Conservation (phyloP, 1,139 yeast species). For the Protomyces gravidus region DNA sequence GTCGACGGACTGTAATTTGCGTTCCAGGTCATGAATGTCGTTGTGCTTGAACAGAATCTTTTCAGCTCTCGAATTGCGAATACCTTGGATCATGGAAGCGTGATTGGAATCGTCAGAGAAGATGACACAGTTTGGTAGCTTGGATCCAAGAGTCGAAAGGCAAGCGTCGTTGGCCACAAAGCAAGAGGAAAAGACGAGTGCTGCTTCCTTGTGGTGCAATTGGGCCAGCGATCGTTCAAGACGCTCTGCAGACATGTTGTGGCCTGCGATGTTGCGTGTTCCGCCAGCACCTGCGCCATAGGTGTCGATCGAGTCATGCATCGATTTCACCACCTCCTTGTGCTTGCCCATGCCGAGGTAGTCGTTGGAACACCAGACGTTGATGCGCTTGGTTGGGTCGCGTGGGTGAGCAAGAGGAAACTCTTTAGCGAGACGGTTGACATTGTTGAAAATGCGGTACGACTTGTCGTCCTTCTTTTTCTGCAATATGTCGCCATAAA, state of each 20-base stretch:
- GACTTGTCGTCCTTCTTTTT: slow-evolving; percentile 83
- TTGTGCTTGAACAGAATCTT: slow-evolving; percentile 92
- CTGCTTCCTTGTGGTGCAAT: slow-evolving; percentile 90
- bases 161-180: slow-evolving; percentile 97
- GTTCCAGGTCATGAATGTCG: slow-evolving; percentile 76
- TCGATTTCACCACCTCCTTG: slow-evolving; percentile 62
- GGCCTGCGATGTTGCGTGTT: slow-evolving; percentile 97
- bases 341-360: slow-evolving; percentile 92
- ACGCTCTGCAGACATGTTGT: slow-evolving; percentile 77
- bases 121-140: slow-evolving; percentile 80
- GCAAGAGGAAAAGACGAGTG: slow-evolving; percentile 90
- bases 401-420: slow-evolving; percentile 89
- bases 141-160: slow-evolving; percentile 85
- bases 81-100: slow-evolving; percentile 97
- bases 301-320: slow-evolving; percentile 75
- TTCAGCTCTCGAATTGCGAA: slow-evolving; percentile 79
- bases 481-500: slow-evolving; percentile 58
- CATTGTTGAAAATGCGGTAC: slow-evolving; percentile 92
- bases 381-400: slow-evolving; percentile 69
- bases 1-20: slow-evolving; percentile 71
- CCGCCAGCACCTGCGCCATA: slow-evolving; percentile 99
- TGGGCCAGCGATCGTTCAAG: slow-evolving; percentile 84
- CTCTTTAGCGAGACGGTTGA: slow-evolving; percentile 88
- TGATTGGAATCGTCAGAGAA: slow-evolving; percentile 92
- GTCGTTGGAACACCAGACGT: slow-evolving; percentile 98